Percentiles rank a stretch among this genome's conserved stretches.
phyloP scores from a whole-genome alignment of 805 yeast genomes.

The Starmerella roubikii region DNA sequence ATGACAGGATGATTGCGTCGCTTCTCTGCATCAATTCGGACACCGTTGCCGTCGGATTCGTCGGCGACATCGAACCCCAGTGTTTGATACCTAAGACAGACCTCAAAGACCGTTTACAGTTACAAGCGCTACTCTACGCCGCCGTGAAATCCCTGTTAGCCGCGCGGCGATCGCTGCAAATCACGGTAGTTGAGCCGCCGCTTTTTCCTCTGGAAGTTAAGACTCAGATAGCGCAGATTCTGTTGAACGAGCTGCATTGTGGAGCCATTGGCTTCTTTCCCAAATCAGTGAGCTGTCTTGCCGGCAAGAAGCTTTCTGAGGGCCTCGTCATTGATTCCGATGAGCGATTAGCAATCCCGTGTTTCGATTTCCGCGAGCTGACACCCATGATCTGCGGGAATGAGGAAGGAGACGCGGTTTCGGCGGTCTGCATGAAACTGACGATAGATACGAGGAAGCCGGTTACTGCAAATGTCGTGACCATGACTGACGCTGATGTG shows the following conservation, averaged over 20 bases:
- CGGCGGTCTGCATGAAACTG: not conserved
- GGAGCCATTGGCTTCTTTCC: slow-evolving; percentile 17
- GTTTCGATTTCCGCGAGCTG: slow-evolving; percentile 19
- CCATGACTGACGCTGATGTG: not conserved
- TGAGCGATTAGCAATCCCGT: slow-evolving; percentile 16
- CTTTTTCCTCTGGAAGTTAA: slow-evolving; percentile 11
- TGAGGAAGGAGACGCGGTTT: slow-evolving; percentile 1
- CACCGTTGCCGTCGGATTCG: slow-evolving; percentile 11
- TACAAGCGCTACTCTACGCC: slow-evolving; percentile 7
- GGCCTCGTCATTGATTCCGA: slow-evolving; percentile 8
- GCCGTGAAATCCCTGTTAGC: slow-evolving; percentile 13
- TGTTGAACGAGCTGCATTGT: slow-evolving; percentile 13
- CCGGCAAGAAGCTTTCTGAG: slow-evolving; percentile 2
- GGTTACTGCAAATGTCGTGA: not conserved
- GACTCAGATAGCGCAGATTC: slow-evolving; percentile 10
- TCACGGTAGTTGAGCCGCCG: slow-evolving; percentile 20
- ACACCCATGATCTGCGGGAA: slow-evolving; percentile 9
- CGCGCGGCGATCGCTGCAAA: slow-evolving; percentile 8
- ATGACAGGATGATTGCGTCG: slow-evolving; percentile 11
- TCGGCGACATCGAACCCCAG: slow-evolving; percentile 4
- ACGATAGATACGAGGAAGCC: slow-evolving; percentile 9
- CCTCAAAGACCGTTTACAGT: not conserved
- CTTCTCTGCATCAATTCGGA: slow-evolving; percentile 9
- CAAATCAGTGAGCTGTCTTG: slow-evolving; percentile 17
- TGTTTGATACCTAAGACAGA: not conserved